A percentile compares a stretch with the other conserved stretches of the same genome.
These are phyloP conservation scores for Aureobasidium zeae DNA, from an alignment of 2,329 filamentous ascomycete species.

Conservation along the genomic window DNA sequence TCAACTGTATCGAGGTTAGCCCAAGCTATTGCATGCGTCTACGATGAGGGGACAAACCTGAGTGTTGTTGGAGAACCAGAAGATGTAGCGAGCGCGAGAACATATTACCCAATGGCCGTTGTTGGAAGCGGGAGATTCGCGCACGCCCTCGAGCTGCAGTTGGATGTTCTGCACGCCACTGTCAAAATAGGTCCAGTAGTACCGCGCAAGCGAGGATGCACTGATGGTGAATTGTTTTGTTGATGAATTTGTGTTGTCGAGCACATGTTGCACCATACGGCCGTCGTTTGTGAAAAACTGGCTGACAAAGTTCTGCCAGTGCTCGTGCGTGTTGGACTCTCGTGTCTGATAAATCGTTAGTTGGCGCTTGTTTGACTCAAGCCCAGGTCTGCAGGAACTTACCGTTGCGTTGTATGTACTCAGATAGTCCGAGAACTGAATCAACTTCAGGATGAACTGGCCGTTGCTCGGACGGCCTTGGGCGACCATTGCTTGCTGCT, in stretches of 20 bases:
- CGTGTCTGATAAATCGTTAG: constrained; percentile 7
- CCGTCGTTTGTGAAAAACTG: constrained; percentile 73
- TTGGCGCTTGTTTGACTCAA: background rate
- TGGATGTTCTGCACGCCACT: constrained; percentile 81
- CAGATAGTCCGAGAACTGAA: constrained; percentile 49
- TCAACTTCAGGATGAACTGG: constrained; percentile 42
- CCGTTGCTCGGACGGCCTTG: constrained; percentile 28
- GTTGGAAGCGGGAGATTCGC: constrained; percentile 48
- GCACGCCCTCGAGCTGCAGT: constrained; percentile 65
- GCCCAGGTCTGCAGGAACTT: background rate
- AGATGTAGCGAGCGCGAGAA: constrained; percentile 67
- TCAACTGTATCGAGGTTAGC: constrained; percentile 45
- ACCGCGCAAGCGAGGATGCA: constrained; percentile 63
- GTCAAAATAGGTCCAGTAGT: constrained; percentile 81
- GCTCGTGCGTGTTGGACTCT: constrained; percentile 51
- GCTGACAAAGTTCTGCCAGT: constrained; percentile 72
- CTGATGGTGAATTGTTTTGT: constrained; percentile 18
- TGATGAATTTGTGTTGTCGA: constrained; percentile 30
- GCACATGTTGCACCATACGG: constrained; percentile 65
- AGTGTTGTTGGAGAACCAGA: constrained; percentile 77
- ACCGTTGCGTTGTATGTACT: constrained; percentile 38
- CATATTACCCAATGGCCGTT: constrained; percentile 69
- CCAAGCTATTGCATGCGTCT: constrained; percentile 17
- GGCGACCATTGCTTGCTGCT: constrained; percentile 20
- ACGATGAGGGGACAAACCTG: constrained; percentile 53